Percentiles rank a stretch among this genome's conserved stretches.
Evolutionary conservation across 2,329 filamentous ascomycete genomes (phyloP).

Genomic region (Fusarium veterinarium): DNA sequence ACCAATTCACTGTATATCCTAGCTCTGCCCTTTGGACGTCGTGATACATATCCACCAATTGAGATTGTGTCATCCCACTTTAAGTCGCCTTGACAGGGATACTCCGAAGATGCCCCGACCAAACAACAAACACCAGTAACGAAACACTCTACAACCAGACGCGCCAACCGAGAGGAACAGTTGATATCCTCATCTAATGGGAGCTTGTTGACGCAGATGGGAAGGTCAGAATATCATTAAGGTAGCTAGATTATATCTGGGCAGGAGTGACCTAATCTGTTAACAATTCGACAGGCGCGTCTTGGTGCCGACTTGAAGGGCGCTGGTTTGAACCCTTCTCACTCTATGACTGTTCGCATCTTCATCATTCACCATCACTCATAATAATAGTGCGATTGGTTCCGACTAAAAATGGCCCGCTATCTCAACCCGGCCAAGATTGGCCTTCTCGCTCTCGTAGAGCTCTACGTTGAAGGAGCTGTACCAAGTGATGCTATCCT

Average conservation of each 20-base stretch:
- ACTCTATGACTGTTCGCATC: not conserved
- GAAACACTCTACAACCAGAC: not conserved
- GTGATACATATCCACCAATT: constrained; percentile 15
- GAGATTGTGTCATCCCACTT: constrained; percentile 24
- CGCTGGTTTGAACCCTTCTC: not conserved
- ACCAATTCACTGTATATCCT: not conserved
- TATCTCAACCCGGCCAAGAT: constrained; percentile 92
- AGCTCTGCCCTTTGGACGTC: not conserved
- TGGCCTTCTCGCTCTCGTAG: constrained; percentile 81
- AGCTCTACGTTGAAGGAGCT: constrained; percentile 80
- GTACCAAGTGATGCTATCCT: constrained; percentile 78
- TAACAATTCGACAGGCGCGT: constrained; percentile 28
- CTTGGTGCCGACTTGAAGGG: not conserved
- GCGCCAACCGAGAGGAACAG: not conserved
- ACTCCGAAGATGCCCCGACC: constrained; percentile 30
- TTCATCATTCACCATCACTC: not conserved
- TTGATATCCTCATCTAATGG: not conserved
- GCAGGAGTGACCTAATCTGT: not conserved
- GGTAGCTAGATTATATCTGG: not conserved
- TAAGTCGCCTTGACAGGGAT: not conserved
- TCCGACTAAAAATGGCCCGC: constrained; percentile 69
- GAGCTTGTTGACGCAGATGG: not conserved
- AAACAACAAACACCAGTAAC: constrained; percentile 8
- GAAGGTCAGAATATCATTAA: not conserved
- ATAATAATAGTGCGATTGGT: not conserved